These are phyloP conservation scores for Saturnispora dispora DNA, from an alignment of 805 yeast genomes.

Conservation along the genomic window DNA sequence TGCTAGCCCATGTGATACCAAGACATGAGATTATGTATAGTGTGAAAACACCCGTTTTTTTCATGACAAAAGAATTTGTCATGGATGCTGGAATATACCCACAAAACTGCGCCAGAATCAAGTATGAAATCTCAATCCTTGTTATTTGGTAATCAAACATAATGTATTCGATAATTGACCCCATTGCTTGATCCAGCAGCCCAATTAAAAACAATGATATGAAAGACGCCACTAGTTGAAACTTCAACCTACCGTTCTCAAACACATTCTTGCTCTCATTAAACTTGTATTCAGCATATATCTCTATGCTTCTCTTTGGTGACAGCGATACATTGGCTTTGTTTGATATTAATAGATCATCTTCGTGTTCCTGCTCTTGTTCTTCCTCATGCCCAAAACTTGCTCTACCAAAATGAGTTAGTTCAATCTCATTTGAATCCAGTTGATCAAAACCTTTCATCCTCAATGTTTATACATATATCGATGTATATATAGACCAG, in stretches of 20 bases:
- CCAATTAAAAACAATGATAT: conserved; percentile 41
- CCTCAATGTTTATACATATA: neutral
- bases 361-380: neutral
- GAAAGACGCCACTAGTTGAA: conserved; percentile 35
- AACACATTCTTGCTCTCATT: conserved; percentile 35
- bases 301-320: neutral
- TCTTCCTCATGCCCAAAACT: neutral
- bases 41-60: conserved; percentile 39
- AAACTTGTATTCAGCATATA: conserved; percentile 18
- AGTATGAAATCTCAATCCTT: conserved; percentile 38
- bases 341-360: neutral
- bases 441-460: neutral
- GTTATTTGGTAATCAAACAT: conserved; percentile 38
- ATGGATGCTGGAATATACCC: conserved; percentile 52
- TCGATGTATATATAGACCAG: neutral
- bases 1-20: conserved; percentile 6
- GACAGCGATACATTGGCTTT: neutral
- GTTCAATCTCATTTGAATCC: neutral
- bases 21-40: conserved; percentile 26
- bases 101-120: conserved; percentile 42
- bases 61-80: conserved; percentile 34
- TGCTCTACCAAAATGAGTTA: neutral
- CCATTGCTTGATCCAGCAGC: conserved; percentile 50
- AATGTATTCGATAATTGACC: conserved; percentile 47
- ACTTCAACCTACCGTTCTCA: conserved; percentile 29